Percentiles rank a stretch among this genome's conserved stretches.
Conservation (phyloP, 2,329 filamentous ascomycete genomes). For the Pochonia chlamydosporia region DNA sequence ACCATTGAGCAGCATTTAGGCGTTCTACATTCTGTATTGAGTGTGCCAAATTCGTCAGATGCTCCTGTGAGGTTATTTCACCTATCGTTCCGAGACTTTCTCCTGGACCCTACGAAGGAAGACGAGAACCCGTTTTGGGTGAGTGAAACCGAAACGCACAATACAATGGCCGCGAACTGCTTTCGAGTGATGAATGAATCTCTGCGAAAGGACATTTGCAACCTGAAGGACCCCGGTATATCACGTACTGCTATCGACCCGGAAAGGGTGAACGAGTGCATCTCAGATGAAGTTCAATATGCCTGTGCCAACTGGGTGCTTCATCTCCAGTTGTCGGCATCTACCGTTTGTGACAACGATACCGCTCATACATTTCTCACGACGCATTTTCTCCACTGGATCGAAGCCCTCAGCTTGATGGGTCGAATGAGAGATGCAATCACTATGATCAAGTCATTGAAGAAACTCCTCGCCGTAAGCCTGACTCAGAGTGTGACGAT, state of each 20-base stretch:
- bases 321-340: not conserved
- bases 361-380: not conserved
- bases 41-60: not conserved
- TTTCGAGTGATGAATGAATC: not conserved
- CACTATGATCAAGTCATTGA: not conserved
- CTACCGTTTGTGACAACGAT: not conserved
- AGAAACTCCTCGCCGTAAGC: not conserved
- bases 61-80: not conserved
- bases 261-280: not conserved
- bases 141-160: not conserved
- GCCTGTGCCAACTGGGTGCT: not conserved
- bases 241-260: not conserved
- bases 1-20: not conserved
- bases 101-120: not conserved
- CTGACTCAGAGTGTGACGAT: no score
- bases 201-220: not conserved
- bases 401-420: not conserved
- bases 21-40: not conserved
- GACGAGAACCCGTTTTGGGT: not conserved
- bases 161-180: not conserved
- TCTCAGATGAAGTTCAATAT: not conserved
- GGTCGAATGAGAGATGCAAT: not conserved
- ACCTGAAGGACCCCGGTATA: not conserved
- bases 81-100: slow-evolving; percentile 2
- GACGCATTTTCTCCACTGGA: not conserved